Evolutionary conservation across 1,139 yeast species (phyloP).

Genomic region (Blastobotrys niveus): DNA sequence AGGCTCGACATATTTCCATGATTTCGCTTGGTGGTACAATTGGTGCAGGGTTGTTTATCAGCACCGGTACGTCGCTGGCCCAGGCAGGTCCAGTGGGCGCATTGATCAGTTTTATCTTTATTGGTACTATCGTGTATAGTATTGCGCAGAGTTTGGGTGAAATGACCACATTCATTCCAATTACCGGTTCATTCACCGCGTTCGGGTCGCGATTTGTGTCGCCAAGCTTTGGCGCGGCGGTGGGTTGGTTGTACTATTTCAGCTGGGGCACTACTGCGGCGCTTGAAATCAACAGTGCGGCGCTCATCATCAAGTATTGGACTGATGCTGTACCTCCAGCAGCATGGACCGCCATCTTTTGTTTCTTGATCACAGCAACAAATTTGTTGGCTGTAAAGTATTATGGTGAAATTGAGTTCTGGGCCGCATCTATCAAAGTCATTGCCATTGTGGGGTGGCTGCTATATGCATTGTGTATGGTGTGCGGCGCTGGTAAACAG

Average conservation of each 20-base stretch:
- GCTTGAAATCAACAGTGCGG: constrained; percentile 72
- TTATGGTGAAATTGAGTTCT: constrained; percentile 65
- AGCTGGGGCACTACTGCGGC: constrained; percentile 84
- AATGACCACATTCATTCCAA: constrained; percentile 55
- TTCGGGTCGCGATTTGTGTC: constrained; percentile 42
- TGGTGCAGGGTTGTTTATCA: constrained; percentile 71
- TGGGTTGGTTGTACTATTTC: constrained; percentile 83
- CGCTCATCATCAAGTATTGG: constrained; percentile 73
- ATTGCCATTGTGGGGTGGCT: constrained; percentile 67
- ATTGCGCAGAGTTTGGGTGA: constrained; percentile 58
- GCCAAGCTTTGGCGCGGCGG: constrained; percentile 60
- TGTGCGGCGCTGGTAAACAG: constrained; percentile 63
- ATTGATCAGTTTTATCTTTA: constrained; percentile 49
- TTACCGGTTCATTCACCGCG: constrained; percentile 31
- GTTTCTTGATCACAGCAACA: constrained; percentile 45
- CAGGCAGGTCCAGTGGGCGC: constrained; percentile 66
- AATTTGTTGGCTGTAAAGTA: constrained; percentile 58
- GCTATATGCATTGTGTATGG: constrained; percentile 60
- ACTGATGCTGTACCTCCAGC: constrained; percentile 64
- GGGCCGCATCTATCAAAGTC: constrained; percentile 63
- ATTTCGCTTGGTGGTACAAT: constrained; percentile 86
- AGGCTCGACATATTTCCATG: constrained; percentile 67
- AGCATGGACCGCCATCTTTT: constrained; percentile 72
- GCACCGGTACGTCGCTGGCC: constrained; percentile 53
- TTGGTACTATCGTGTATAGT: constrained; percentile 49